Percentiles rank a stretch among this genome's conserved stretches.
Evolutionary conservation across 805 yeast genomes (phyloP).

Genomic region (Saccharomycopsis babjevae): DNA sequence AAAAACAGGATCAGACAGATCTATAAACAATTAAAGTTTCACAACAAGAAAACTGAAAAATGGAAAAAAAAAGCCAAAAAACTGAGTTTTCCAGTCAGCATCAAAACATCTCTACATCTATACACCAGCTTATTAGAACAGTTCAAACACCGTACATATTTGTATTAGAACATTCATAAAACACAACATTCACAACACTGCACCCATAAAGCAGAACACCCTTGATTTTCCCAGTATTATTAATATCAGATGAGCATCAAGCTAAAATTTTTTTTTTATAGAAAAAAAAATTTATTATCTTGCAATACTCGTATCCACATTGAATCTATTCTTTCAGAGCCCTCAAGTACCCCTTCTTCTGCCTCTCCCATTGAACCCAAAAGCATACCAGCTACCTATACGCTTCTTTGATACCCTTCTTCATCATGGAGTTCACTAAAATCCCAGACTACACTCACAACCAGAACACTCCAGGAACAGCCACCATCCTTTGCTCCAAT

Average conservation of each 20-base stretch:
- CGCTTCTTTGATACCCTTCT: too few species aligned
- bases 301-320: not conserved
- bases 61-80: not conserved
- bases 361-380: not conserved
- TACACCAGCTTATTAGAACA: too few species aligned
- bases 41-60: not conserved
- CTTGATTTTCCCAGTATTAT: not conserved
- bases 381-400: too few species aligned
- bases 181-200: not conserved
- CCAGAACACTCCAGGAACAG: constrained; percentile 27
- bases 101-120: too few species aligned
- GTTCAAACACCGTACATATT: too few species aligned
- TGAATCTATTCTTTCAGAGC: too few species aligned
- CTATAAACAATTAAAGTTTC: not conserved
- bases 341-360: not conserved
- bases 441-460: constrained; percentile 15
- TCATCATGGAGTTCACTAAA: constrained; percentile 14
- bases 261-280: not conserved
- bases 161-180: too few species aligned
- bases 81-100: too few species aligned
- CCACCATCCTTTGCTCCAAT: constrained; percentile 93
- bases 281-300: too few species aligned
- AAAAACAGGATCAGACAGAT: too few species aligned
- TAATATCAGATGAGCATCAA: not conserved
- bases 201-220: not conserved